These are phyloP conservation scores for Phytopythium montanum DNA, from an alignment of 352 stramenopile species.

Conservation along the genomic window DNA sequence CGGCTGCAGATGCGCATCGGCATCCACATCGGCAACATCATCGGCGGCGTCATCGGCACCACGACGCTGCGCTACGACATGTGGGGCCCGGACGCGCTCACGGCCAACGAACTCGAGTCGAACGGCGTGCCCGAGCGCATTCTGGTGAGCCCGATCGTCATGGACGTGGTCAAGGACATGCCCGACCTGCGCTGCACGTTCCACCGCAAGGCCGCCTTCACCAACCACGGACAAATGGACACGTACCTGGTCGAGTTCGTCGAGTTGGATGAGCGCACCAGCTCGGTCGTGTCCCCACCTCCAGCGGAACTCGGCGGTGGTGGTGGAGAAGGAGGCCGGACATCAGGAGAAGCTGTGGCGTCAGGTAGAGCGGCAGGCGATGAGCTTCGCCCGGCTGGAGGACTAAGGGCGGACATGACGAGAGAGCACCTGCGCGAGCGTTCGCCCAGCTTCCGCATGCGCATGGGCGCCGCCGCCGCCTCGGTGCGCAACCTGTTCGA, in stretches of 20 bases:
- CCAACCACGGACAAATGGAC: constrained; percentile 79
- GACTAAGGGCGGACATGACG: neutral
- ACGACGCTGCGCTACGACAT: constrained; percentile 88
- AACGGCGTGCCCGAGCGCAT: constrained; percentile 80
- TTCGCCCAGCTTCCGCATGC: constrained; percentile 1
- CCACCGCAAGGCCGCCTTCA: constrained; percentile 80
- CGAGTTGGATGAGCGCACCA: constrained; percentile 23
- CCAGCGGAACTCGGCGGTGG: too few species aligned
- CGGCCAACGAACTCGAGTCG: constrained; percentile 84
- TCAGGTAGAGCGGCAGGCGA: neutral
- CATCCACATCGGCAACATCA: constrained; percentile 88
- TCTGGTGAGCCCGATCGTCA: constrained; percentile 74
- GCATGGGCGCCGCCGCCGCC: constrained; percentile 2
- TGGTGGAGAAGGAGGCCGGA: neutral
- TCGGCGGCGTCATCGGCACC: constrained; percentile 84
- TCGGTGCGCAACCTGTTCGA: constrained; percentile 7
- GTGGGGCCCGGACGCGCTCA: constrained; percentile 82
- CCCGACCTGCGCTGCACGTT: constrained; percentile 79
- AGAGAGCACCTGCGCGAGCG: neutral
- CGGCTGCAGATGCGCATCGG: constrained; percentile 85
- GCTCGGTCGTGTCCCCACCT: neutral
- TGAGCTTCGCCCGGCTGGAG: neutral
- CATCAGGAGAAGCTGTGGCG: neutral
- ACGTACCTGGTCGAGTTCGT: constrained; percentile 83
- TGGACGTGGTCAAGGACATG: constrained; percentile 83